These are phyloP conservation scores for Candida ulmi DNA, from an alignment of 805 yeast species.

Conservation along the genomic window DNA sequence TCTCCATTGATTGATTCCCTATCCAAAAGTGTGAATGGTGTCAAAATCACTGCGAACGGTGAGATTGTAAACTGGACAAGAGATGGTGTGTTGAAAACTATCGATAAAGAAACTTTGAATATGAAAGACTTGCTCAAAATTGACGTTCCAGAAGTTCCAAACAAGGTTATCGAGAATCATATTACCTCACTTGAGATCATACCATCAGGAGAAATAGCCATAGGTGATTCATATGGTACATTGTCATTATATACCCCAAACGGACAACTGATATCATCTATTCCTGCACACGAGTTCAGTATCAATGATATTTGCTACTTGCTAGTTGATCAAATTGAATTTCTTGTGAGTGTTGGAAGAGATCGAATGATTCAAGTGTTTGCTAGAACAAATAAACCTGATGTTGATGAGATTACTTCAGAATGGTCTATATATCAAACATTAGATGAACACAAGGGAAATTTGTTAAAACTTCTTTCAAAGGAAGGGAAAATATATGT, in stretches of 20 bases:
- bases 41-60: constrained; percentile 28
- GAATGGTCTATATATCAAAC: constrained; percentile 56
- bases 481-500: constrained; percentile 33
- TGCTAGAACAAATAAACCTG: constrained; percentile 10
- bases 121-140: constrained; percentile 6
- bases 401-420: constrained; percentile 14
- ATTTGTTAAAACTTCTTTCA: constrained; percentile 34
- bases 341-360: constrained; percentile 45
- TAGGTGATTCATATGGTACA: constrained; percentile 50
- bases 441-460: constrained; percentile 52
- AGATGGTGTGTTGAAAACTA: constrained; percentile 32
- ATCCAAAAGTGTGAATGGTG: constrained; percentile 32
- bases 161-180: constrained; percentile 33
- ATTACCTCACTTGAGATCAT: constrained; percentile 36
- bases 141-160: constrained; percentile 19
- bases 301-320: constrained; percentile 41
- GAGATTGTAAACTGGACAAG: constrained; percentile 37
- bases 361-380: constrained; percentile 62
- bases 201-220: constrained; percentile 23
- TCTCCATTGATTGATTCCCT: constrained; percentile 30
- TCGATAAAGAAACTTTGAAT: constrained; percentile 17
- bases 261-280: constrained; percentile 19
- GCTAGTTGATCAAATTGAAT: constrained; percentile 20
- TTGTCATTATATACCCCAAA: constrained; percentile 17
- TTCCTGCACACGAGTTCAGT: constrained; percentile 47